These are phyloP conservation scores for Aspergillus hiratsukae DNA, from an alignment of 2,329 filamentous ascomycete species.

Conservation along the genomic window DNA sequence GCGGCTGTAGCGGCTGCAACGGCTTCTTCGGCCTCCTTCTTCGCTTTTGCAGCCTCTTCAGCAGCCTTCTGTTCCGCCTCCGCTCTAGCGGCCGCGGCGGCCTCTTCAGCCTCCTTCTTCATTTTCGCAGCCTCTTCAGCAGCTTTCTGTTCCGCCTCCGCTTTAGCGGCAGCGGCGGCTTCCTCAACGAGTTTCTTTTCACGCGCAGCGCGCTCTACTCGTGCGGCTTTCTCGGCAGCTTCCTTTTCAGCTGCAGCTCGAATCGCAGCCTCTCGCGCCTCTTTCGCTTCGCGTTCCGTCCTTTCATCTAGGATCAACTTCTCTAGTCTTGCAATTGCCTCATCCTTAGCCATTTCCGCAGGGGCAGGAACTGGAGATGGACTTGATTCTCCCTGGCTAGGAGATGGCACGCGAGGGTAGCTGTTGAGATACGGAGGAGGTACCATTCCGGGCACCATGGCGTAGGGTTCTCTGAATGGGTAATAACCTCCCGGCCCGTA, in stretches of 20 bases:
- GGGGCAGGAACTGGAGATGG: conserved; percentile 27
- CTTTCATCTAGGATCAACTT: conserved; percentile 51
- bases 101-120: conserved; percentile 41
- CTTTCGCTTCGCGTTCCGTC: conserved; percentile 36
- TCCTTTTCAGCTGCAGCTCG: conserved; percentile 51
- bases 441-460: conserved; percentile 32
- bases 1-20: conserved; percentile 32
- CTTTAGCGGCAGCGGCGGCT: conserved; percentile 46
- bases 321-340: conserved; percentile 58
- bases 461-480: conserved; percentile 32
- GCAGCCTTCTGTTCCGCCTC: conserved; percentile 32
- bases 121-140: conserved; percentile 48
- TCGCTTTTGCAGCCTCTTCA: background rate
- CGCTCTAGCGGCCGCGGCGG: conserved; percentile 35
- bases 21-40: conserved; percentile 27
- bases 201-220: conserved; percentile 36
- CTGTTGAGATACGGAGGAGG: conserved; percentile 33
- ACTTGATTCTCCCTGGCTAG: conserved; percentile 25
- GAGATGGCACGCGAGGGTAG: conserved; percentile 33
- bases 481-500: conserved; percentile 33
- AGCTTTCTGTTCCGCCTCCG: conserved; percentile 43
- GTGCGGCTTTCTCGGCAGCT: conserved; percentile 33
- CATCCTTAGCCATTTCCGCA: conserved; percentile 50
- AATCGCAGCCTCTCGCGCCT: conserved; percentile 34
- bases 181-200: conserved; percentile 41